Evolutionary conservation across 208 protist species (phyloP).

Genomic region (Trichomonas tenax): DNA sequence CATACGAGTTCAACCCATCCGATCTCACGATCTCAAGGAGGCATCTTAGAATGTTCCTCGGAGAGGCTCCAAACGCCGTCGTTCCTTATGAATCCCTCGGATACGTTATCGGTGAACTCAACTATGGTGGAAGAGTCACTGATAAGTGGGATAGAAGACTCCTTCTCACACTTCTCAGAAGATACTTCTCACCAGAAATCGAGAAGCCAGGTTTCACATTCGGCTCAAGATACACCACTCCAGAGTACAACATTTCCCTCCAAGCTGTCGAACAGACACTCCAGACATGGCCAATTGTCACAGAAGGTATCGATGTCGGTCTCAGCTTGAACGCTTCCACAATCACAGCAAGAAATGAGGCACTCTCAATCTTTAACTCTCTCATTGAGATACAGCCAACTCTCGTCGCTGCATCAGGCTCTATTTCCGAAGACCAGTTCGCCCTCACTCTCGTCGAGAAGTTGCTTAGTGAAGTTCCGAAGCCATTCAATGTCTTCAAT

Average conservation of each 20-base stretch:
- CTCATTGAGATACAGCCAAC: neutral
- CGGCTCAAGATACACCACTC: neutral
- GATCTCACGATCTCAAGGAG: constrained; percentile 84
- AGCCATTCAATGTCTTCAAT: neutral
- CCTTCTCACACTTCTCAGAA: constrained; percentile 73
- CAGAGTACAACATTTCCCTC: neutral
- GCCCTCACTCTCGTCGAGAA: neutral
- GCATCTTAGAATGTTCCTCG: constrained; percentile 87
- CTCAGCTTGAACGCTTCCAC: neutral
- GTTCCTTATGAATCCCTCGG: constrained; percentile 88
- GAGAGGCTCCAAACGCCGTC: constrained; percentile 44
- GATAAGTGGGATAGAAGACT: constrained; percentile 90
- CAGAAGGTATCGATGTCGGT: neutral
- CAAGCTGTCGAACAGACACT: neutral
- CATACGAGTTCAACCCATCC: constrained; percentile 89
- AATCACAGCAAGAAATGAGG: neutral
- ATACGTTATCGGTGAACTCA: constrained; percentile 97
- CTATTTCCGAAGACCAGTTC: neutral
- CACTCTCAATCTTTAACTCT: neutral
- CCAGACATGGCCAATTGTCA: neutral
- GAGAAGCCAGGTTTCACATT: neutral
- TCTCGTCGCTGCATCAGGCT: neutral
- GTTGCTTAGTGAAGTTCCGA: neutral
- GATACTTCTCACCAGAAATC: neutral
- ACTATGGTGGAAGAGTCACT: constrained; percentile 96